phyloP scores from a whole-genome alignment of 306 rosid genomes.

The Pterocarpus santalinus region DNA sequence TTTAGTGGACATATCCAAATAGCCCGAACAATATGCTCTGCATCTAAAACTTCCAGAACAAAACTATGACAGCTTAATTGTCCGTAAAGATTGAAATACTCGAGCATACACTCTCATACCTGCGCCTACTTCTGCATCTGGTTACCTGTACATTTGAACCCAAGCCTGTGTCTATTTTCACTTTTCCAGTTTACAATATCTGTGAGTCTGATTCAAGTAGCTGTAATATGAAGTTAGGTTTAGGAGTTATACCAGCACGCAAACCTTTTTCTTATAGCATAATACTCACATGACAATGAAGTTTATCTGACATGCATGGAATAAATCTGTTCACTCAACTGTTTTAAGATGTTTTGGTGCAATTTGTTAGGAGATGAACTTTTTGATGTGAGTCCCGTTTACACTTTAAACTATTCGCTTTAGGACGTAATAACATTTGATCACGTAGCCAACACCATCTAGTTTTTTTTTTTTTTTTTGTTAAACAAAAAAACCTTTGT shows the following conservation, averaged over 20 bases:
- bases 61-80: no score
- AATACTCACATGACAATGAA: background rate
- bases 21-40: no score
- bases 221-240: background rate
- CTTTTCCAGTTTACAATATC: background rate
- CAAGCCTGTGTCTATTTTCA: constrained; percentile 12
- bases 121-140: background rate
- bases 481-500: no score
- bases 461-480: no score
- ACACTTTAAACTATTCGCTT: background rate
- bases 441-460: no score
- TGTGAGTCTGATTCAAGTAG: background rate
- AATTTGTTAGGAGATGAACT: background rate
- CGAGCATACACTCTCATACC: no score
- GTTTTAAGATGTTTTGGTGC: background rate
- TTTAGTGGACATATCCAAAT: no score
- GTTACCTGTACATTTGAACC: background rate
- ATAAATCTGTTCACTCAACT: background rate
- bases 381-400: background rate
- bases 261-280: background rate
- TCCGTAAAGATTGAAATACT: no score
- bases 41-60: no score
- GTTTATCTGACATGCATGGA: background rate
- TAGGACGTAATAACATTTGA: no score
- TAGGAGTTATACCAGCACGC: no score